Evolutionary conservation across 2,329 filamentous ascomycete genomes (phyloP).

Genomic region (Scleromitrula shiraiana): DNA sequence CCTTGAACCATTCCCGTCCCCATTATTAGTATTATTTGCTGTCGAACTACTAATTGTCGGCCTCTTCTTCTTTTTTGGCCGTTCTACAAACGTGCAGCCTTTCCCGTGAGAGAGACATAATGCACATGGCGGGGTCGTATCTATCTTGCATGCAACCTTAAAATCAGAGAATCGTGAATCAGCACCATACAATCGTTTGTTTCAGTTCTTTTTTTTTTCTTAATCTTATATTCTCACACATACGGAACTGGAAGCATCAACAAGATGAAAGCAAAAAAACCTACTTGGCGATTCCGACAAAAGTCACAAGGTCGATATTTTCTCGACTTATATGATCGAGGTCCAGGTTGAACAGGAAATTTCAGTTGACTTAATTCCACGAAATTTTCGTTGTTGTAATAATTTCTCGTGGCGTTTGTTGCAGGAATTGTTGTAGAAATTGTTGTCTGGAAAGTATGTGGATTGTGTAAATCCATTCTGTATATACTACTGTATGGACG

Average conservation of each 20-base stretch:
- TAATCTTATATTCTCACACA: too few species aligned
- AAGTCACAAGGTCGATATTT: constrained; percentile 38
- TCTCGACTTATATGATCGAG: constrained; percentile 27
- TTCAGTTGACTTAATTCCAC: constrained; percentile 13
- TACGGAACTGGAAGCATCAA: too few species aligned
- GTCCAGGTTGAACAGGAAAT: constrained; percentile 22
- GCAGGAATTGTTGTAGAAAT: neutral
- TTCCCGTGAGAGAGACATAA: constrained; percentile 36
- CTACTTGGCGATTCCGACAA: constrained; percentile 9
- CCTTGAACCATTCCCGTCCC: constrained; percentile 14
- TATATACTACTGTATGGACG: neutral
- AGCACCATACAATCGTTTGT: too few species aligned
- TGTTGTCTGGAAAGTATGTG: constrained; percentile 8
- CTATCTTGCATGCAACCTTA: constrained; percentile 38
- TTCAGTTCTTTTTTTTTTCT: constrained; percentile 26
- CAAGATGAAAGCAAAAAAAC: neutral
- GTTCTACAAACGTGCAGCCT: constrained; percentile 38
- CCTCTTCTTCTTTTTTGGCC: constrained; percentile 29
- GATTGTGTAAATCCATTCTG: constrained; percentile 8
- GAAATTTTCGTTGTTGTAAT: neutral
- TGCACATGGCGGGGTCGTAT: constrained; percentile 35
- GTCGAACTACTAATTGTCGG: too few species aligned
- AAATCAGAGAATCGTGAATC: neutral
- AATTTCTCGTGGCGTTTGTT: neutral
- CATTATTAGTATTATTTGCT: constrained; percentile 17